Evolutionary conservation across 805 yeast genomes (phyloP), one percentile per base, ranked within the genome.

Genomic region (Ogataea neopini): DNA sequence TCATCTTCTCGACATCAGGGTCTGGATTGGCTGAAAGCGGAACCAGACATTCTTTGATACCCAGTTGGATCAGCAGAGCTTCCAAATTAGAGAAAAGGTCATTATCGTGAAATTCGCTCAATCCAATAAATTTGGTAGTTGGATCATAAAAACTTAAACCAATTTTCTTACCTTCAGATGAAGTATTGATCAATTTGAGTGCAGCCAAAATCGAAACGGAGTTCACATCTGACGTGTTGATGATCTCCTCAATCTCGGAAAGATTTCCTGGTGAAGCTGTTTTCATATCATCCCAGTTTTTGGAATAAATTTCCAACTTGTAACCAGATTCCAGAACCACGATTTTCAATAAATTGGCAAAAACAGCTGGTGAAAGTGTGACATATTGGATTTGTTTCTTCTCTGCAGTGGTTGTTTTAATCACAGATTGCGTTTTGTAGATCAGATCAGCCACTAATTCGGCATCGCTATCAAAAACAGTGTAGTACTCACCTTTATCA

Each of bases 231-330:
- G 77, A 70, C 3, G 71, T 62, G 44, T 69, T 69, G 53, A 89
- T 72, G 67, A 88, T 68, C 28, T 86, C 90, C 54, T 88, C 96
- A 40, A 86, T 79, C 36, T 75, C 82, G 49, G 84, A 87, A 42
- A 91, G 69, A 65, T 94, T 91, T 5, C 99, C 99, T 0, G 98
- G 97, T 1, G 96, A 84, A 0, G 96, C 97, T 36, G 74, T 68
- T 48, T 72, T 77, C 52, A 70, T 56, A 44, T 77, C 69, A 42
- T 66, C 73, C 79, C 96, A 92, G 51, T 66, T 69, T 61, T 75
- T 80, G 55, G 82, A 83, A 63, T 86, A 92, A 14, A 94, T 77
- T 61, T 91, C 96, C 14, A 94, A 78, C 63, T 89, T 89, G 59
- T 76, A 76, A 14, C 90, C 88, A 40, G 77, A 74, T 34, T 84